Evolutionary conservation across 2,329 filamentous ascomycete genomes (phyloP).

Genomic region (Mycosphaerella sp.): DNA sequence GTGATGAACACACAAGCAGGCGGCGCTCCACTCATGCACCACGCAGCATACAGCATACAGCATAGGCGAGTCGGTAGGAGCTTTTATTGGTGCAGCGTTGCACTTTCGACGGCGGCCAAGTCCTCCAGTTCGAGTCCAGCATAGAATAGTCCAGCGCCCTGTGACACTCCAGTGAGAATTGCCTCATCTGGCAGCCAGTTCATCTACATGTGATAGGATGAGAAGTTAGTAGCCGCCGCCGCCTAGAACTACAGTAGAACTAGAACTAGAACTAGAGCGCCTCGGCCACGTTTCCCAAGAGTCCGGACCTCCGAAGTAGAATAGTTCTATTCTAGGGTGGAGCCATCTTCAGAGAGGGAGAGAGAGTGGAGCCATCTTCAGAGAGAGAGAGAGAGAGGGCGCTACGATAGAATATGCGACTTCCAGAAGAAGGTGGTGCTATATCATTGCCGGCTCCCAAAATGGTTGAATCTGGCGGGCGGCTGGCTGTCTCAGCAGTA

Average conservation of each 20-base stretch:
- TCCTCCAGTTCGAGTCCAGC: conserved; percentile 15
- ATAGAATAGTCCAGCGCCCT: conserved; percentile 14
- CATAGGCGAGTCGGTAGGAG: conserved; percentile 11
- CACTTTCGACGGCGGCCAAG: conserved; percentile 16
- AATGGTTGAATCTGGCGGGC: neutral
- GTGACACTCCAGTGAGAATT: too few species aligned
- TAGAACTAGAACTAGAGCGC: too few species aligned
- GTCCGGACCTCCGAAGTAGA: too few species aligned
- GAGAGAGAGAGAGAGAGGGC: too few species aligned
- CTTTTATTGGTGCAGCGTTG: conserved; percentile 22
- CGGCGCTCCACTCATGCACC: conserved; percentile 10
- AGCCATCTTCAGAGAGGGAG: neutral
- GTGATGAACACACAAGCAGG: conserved; percentile 20
- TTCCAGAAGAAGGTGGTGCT: neutral
- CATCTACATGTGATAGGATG: conserved; percentile 6
- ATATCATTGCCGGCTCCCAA: neutral
- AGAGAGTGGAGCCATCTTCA: neutral
- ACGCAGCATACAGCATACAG: too few species aligned
- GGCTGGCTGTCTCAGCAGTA: neutral
- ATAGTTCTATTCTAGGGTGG: too few species aligned
- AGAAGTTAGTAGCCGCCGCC: conserved; percentile 7
- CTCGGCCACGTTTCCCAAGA: neutral
- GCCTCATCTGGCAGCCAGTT: too few species aligned
- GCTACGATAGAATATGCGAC: neutral
- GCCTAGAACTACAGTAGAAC: too few species aligned